Conservation (phyloP, 2,329 filamentous ascomycete species). For the Pseudocercospora pini-densiflorae region DNA sequence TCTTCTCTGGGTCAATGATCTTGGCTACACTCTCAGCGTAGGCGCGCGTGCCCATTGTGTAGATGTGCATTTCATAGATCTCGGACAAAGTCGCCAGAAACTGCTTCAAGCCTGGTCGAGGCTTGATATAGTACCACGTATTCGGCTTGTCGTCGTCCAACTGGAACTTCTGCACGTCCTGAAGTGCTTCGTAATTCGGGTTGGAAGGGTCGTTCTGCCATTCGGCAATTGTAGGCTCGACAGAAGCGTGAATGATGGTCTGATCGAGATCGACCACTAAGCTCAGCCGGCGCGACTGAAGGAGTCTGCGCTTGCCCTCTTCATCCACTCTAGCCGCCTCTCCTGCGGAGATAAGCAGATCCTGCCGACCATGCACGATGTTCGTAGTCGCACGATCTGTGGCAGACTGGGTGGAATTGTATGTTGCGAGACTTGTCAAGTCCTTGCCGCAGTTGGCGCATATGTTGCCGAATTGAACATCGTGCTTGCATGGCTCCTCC, state of each 20-base stretch:
- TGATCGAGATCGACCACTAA: conserved; percentile 97
- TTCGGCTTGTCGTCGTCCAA: conserved; percentile 82
- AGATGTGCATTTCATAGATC: conserved; percentile 94
- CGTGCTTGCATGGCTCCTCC: conserved; percentile 88
- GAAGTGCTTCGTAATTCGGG: conserved; percentile 88
- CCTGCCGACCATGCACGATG: conserved; percentile 90
- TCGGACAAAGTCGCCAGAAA: conserved; percentile 80
- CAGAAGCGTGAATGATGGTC: conserved; percentile 97
- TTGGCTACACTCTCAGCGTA: conserved; percentile 91
- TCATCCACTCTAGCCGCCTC: conserved; percentile 84
- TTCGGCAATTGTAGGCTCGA: conserved; percentile 93
- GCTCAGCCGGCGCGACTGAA: conserved; percentile 82
- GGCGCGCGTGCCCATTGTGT: conserved; percentile 98
- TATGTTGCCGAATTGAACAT: conserved; percentile 86
- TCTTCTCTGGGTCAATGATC: conserved; percentile 88
- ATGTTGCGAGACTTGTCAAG: conserved; percentile 82
- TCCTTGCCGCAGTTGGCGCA: conserved; percentile 94
- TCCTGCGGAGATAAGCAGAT: conserved; percentile 79
- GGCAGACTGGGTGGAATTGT: conserved; percentile 78
- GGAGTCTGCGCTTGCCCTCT: conserved; percentile 80
- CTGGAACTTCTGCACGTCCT: conserved; percentile 86
- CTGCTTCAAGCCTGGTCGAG: conserved; percentile 80
- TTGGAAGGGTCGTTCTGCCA: conserved; percentile 90
- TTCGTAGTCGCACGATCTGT: conserved; percentile 88
- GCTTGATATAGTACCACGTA: conserved; percentile 99